These are phyloP conservation scores for Volvariella volvacea DNA, from an alignment of 1,284 basidiomycete genomes.

Conservation along the genomic window DNA sequence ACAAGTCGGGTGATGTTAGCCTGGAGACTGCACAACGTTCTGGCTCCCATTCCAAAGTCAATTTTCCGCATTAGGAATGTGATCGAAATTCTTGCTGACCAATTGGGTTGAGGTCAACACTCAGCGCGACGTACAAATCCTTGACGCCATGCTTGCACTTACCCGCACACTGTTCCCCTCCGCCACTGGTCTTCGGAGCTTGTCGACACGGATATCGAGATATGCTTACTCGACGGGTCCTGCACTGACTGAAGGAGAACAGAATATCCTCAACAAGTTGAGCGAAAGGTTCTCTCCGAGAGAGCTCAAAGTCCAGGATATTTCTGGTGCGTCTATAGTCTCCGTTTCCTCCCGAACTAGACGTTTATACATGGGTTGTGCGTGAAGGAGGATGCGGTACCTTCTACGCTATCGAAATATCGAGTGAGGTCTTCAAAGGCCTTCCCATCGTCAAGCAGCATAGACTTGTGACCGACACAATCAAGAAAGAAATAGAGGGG, in stretches of 20 bases:
- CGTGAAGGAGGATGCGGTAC: conserved; percentile 90
- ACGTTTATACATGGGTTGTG: not conserved
- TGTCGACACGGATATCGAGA: no score
- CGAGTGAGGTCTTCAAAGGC: conserved; percentile 81
- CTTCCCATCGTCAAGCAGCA: conserved; percentile 91
- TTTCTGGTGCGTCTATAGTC: conserved; percentile 59
- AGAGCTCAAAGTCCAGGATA: conserved; percentile 78
- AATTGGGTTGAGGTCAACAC: no score
- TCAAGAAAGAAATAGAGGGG: conserved; percentile 87
- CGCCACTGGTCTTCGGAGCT: no score
- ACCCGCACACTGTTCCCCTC: no score
- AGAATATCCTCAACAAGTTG: conserved; percentile 68
- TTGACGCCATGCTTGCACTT: no score
- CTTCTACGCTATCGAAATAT: conserved; percentile 92
- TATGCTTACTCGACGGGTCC: no score
- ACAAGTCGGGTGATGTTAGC: no score
- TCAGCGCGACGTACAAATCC: no score
- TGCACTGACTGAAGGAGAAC: conserved; percentile 53
- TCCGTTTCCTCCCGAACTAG: not conserved
- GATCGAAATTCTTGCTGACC: no score
- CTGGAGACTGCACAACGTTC: no score
- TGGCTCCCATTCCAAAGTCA: no score
- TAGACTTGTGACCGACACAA: conserved; percentile 78
- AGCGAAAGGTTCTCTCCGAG: conserved; percentile 69
- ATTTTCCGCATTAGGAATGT: no score